Conservation (phyloP, 768 basidiomycete species). For the Macrolepiota fuliginosa region DNA sequence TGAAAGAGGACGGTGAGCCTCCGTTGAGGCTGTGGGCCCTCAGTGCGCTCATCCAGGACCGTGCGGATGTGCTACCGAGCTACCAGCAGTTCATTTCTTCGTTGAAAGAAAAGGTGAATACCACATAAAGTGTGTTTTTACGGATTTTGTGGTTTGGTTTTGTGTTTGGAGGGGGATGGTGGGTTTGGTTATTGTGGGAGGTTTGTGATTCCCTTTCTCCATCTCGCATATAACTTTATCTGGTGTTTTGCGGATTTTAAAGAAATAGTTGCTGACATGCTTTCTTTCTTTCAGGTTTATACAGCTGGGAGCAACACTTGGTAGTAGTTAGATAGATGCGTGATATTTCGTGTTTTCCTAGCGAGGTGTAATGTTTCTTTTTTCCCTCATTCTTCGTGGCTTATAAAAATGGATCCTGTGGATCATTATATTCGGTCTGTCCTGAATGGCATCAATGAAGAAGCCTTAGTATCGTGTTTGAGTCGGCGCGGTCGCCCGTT, state of each 20-base stretch:
- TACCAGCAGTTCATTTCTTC: constrained; percentile 93
- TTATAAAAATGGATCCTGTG: not conserved
- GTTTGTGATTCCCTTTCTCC: not conserved
- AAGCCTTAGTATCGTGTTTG: no score
- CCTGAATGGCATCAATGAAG: not conserved
- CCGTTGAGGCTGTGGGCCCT: constrained; percentile 94
- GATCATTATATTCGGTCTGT: not conserved
- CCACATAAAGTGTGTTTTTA: constrained; percentile 17
- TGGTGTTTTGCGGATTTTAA: not conserved
- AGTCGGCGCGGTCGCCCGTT: no score
- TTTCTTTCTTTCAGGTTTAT: constrained; percentile 24
- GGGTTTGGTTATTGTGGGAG: not conserved
- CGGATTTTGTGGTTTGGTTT: not conserved
- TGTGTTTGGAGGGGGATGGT: not conserved
- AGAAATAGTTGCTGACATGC: not conserved
- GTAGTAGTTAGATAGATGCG: constrained; percentile 2
- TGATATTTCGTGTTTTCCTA: not conserved
- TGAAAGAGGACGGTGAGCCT: constrained; percentile 98
- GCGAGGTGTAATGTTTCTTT: not conserved
- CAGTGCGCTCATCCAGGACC: constrained; percentile 91
- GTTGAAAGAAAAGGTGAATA: constrained; percentile 83
- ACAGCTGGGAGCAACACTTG: constrained; percentile 22
- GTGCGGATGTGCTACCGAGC: constrained; percentile 91
- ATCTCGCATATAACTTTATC: not conserved
- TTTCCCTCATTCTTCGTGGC: not conserved